Percentiles rank a stretch among this genome's conserved stretches.
Conservation (phyloP, 2,329 filamentous ascomycete species). For the Diplodia scrobiculata region DNA sequence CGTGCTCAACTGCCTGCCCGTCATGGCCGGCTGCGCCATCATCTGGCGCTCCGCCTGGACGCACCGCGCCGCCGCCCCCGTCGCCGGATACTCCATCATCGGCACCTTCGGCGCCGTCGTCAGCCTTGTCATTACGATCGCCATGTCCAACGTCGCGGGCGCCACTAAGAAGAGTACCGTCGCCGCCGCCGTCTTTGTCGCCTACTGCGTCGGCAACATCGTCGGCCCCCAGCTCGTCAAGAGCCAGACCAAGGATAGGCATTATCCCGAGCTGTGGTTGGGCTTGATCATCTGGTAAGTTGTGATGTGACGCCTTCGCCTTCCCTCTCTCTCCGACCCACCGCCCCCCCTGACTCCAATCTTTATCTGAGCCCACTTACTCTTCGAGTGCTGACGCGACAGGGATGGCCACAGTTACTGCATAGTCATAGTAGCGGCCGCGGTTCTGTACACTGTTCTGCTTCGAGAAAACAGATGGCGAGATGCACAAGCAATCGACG, state of each 20-base stretch:
- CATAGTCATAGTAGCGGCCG: conserved; percentile 64
- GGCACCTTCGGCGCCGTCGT: conserved; percentile 74
- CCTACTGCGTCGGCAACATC: conserved; percentile 21
- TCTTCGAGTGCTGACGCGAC: conserved; percentile 3
- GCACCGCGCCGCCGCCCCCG: conserved; percentile 64
- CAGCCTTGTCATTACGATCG: conserved; percentile 60
- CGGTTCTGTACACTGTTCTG: conserved; percentile 61
- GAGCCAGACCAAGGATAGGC: conserved; percentile 63
- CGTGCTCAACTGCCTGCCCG: conserved; percentile 67
- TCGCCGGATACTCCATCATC: conserved; percentile 71
- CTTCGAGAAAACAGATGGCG: conserved; percentile 60
- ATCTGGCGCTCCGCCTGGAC: conserved; percentile 71
- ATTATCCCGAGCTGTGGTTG: conserved; percentile 72
- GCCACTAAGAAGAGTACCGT: conserved; percentile 78
- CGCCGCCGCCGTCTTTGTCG: conserved; percentile 61
- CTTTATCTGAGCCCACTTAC: conserved; percentile 15
- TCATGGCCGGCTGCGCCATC: conserved; percentile 72
- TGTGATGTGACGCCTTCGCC: background rate
- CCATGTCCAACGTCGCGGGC: conserved; percentile 72
- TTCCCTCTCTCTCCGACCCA: background rate
- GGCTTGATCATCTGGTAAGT: conserved; percentile 64
- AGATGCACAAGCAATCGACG: conserved; percentile 55
- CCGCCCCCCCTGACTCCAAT: background rate
- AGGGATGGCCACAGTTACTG: conserved; percentile 56
- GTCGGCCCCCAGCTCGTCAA: conserved; percentile 21